Evolutionary conservation across 1,284 basidiomycete species (phyloP).

Genomic region (Ustilago trichophora): DNA sequence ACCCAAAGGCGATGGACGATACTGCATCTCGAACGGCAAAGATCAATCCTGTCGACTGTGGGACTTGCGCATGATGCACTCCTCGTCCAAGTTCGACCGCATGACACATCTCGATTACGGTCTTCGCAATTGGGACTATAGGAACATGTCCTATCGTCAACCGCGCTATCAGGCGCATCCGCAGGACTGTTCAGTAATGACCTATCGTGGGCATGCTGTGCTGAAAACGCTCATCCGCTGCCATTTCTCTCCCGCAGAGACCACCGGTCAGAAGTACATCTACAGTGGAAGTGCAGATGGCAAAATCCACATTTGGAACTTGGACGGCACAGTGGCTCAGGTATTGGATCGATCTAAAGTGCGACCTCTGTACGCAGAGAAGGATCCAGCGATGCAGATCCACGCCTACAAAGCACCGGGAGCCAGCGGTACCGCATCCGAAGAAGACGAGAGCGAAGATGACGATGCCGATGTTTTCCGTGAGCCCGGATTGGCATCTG

Average conservation of each 20-base stretch:
- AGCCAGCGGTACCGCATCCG: background rate
- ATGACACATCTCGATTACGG: conserved; percentile 73
- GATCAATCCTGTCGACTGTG: conserved; percentile 91
- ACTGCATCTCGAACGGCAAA: conserved; percentile 96
- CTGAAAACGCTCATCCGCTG: conserved; percentile 91
- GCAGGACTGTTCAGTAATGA: conserved; percentile 92
- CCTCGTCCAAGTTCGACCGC: conserved; percentile 74
- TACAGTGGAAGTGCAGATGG: conserved; percentile 89
- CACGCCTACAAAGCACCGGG: conserved; percentile 55
- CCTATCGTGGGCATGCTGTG: conserved; percentile 87
- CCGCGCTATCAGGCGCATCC: conserved; percentile 75
- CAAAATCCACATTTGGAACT: conserved; percentile 80
- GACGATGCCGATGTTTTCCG: conserved; percentile 20
- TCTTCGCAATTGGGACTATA: conserved; percentile 79
- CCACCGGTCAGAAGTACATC: conserved; percentile 90
- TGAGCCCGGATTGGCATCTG: conserved; percentile 32
- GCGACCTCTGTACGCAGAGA: conserved; percentile 72
- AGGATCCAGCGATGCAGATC: conserved; percentile 59
- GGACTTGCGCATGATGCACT: conserved; percentile 93
- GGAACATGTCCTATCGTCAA: conserved; percentile 70
- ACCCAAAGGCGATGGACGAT: conserved; percentile 81
- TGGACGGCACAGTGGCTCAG: conserved; percentile 86
- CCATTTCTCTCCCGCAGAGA: conserved; percentile 90
- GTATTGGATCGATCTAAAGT: conserved; percentile 83
- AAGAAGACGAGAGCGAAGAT: conserved; percentile 13